phyloP scores from a whole-genome alignment of 2,329 filamentous ascomycete species.

The Curvularia sp. region DNA sequence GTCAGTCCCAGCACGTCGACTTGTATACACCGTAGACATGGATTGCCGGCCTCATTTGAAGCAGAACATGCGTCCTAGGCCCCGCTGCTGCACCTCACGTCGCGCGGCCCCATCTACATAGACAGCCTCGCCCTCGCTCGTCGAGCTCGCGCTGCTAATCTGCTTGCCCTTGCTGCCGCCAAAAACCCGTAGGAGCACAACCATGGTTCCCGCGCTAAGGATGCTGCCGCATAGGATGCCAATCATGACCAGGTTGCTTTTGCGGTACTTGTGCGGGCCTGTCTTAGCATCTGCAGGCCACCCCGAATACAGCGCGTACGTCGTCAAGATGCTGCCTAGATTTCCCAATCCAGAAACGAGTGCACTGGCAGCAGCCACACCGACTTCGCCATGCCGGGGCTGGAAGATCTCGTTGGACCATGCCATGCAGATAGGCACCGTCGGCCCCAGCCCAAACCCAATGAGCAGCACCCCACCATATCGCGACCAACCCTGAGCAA shows the following conservation, averaged over 20 bases:
- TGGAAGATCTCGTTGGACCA: slow-evolving; percentile 94
- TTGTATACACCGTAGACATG: slow-evolving; percentile 28
- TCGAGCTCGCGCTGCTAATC: slow-evolving; percentile 41
- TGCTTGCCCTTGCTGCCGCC: slow-evolving; percentile 47
- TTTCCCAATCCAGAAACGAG: slow-evolving; percentile 89
- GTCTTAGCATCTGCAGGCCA: slow-evolving; percentile 74
- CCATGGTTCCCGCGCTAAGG: slow-evolving; percentile 72
- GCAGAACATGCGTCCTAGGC: slow-evolving; percentile 47
- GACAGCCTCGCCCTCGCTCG: slow-evolving; percentile 62
- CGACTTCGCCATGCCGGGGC: slow-evolving; percentile 85
- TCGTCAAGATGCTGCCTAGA: slow-evolving; percentile 83
- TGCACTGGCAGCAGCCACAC: slow-evolving; percentile 83
- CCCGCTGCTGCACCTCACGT: slow-evolving; percentile 52
- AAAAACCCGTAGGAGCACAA: slow-evolving; percentile 63
- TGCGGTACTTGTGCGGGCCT: slow-evolving; percentile 75
- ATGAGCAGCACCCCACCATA: slow-evolving; percentile 91
- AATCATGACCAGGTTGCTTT: slow-evolving; percentile 87
- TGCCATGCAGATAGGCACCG: slow-evolving; percentile 91
- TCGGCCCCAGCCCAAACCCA: slow-evolving; percentile 87
- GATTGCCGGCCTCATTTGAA: slow-evolving; percentile 28
- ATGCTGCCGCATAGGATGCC: slow-evolving; percentile 83
- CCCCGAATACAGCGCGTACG: slow-evolving; percentile 86
- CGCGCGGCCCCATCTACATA: slow-evolving; percentile 51
- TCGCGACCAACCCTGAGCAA: slow-evolving; percentile 80
- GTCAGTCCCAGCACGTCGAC: slow-evolving; percentile 40